Base-by-base conservation (phyloP, 192 early-diverging fungal genomes). In the Linnemannia elongata region DNA sequence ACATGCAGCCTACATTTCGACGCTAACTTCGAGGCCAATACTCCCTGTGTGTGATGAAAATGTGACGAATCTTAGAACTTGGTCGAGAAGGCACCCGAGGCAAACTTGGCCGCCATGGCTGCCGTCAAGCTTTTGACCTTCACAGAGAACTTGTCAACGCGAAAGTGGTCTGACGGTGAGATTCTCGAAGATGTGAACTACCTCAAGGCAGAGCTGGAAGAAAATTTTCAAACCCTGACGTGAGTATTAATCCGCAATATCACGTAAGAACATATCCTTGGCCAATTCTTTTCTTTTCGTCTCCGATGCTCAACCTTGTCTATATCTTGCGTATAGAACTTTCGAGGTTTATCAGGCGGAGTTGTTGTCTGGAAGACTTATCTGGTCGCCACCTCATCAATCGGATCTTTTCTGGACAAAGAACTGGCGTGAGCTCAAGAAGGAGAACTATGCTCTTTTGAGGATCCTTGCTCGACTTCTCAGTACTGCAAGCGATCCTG, bases 361-460 rank as follows among this genome's bases (percentile, higher is more conserved):
- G 90, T 92, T 99, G 24, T 88, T 90, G 72, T 94, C 94, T 12
- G 97, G 97, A 9, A 94, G 94, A 80, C 92, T 99, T 47, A 94
- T 96, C 63, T 99, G 98, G 98, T 94, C 95, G 45, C 97, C 97
- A 38, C 92, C 96, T 45, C 98, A 99, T 86, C 87, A 94, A 55
- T 96, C 95, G 3, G 98, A 99, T 81, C 91, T 94, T 82, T 99
- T 99, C 89, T 99, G 98, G 98, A 98, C 97, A 88, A 87, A 94
- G 44, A 97, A 99, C 88, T 95, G 94, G 10, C 66, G 82, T 45
- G 93, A 93, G 83, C 90, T 99, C 82, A 94, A 93, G 71, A 97
- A 97, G 66, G 84, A 95, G 63, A 93, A 96, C 86, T 91, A 93
- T 76, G 93, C 94, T 60, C 89, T 98, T 24, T 87, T 98, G 45